Evolutionary conservation across 2,329 filamentous ascomycete genomes (phyloP).

Genomic region (Epichloe baconii): DNA sequence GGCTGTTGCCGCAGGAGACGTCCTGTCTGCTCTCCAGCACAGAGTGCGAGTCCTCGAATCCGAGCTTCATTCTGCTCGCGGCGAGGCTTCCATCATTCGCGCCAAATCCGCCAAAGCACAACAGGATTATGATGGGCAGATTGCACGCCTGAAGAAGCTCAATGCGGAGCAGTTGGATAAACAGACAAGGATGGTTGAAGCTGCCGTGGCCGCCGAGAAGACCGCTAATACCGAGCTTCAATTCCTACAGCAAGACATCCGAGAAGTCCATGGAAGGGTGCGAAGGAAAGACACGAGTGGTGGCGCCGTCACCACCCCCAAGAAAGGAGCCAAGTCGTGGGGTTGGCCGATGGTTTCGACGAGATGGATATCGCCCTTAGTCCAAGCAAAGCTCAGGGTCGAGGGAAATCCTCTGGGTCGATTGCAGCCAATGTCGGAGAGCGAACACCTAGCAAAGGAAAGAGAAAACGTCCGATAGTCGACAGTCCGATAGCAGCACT

Average conservation of each 20-base stretch:
- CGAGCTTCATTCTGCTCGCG: constrained; percentile 49
- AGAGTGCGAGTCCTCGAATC: constrained; percentile 39
- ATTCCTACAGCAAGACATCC: constrained; percentile 60
- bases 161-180: constrained; percentile 51
- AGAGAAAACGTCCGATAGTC: constrained; percentile 52
- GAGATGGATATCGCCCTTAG: constrained; percentile 45
- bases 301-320: constrained; percentile 40
- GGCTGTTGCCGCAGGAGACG: constrained; percentile 17
- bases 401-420: constrained; percentile 26
- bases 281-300: constrained; percentile 30
- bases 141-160: constrained; percentile 47
- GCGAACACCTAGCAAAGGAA: constrained; percentile 51
- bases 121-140: constrained; percentile 48
- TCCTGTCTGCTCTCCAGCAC: constrained; percentile 35
- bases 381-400: constrained; percentile 36
- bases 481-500: constrained; percentile 55
- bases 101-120: constrained; percentile 50
- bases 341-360: constrained; percentile 65
- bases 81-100: constrained; percentile 64
- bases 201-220: constrained; percentile 50
- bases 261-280: constrained; percentile 39
- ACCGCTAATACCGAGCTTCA: constrained; percentile 55
- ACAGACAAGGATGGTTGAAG: constrained; percentile 51
- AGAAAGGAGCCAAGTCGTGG: constrained; percentile 41
- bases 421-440: constrained; percentile 33